These are phyloP conservation scores for Paramecium sonneborni DNA, from an alignment of 73 alveolate genomes.

Conservation along the genomic window DNA sequence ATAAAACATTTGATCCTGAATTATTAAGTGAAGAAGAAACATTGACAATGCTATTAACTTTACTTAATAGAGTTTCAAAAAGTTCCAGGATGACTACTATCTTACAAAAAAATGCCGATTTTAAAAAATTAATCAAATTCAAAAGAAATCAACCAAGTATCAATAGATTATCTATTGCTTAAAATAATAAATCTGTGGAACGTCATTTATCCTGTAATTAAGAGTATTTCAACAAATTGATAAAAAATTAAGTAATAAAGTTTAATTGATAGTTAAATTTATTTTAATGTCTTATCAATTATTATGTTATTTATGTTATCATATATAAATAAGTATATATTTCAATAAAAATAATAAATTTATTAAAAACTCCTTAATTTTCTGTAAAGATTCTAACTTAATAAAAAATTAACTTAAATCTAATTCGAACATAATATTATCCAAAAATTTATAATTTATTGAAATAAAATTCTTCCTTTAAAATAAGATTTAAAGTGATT, in stretches of 20 bases:
- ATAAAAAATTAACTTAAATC: no score
- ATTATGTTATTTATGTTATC: no score
- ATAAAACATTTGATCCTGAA: constrained; percentile 51
- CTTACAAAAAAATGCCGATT: constrained; percentile 32
- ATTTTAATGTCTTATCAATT: neutral
- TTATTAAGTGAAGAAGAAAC: constrained; percentile 56
- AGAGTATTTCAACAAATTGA: neutral
- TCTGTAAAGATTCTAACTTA: no score
- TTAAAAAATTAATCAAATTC: neutral
- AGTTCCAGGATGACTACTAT: constrained; percentile 15
- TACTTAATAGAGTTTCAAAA: constrained; percentile 7
- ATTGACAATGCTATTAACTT: neutral
- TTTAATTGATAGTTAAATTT: neutral
- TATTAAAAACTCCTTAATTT: no score
- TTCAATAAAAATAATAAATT: no score
- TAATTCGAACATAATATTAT: no score
- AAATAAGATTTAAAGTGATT: neutral
- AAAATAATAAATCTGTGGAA: constrained; percentile 4
- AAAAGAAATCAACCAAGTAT: neutral
- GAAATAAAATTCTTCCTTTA: no score
- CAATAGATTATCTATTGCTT: neutral
- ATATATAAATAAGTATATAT: no score
- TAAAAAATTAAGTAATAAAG: neutral
- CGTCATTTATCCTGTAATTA: neutral
- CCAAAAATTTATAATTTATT: no score